A percentile compares a stretch with the other conserved stretches of the same genome.
Evolutionary conservation across 176 grass and related monocot genomes (phyloP).

Genomic region (Raddia guianensis): DNA sequence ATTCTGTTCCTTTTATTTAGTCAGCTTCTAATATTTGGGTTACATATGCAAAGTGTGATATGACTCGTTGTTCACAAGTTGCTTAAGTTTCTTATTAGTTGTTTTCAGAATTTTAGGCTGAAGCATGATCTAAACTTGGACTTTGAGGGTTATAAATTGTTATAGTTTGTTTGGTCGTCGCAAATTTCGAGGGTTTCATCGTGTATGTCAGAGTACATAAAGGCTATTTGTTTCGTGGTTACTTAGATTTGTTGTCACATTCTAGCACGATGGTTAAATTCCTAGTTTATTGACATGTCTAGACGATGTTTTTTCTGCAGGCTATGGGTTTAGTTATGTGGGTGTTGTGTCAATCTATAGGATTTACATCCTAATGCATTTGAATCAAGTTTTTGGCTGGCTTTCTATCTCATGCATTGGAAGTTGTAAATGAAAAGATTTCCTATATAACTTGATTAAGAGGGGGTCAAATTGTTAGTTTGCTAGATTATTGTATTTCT

Average conservation of each 20-base stretch:
- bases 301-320: not conserved
- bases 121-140: no score
- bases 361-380: slow-evolving; percentile 19
- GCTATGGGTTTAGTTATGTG: slow-evolving; percentile 1
- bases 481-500: slow-evolving; percentile 14
- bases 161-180: not conserved
- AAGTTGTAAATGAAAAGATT: slow-evolving; percentile 10
- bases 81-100: no score
- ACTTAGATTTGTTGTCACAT: slow-evolving; percentile 15
- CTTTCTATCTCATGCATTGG: not conserved
- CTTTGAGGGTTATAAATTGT: no score
- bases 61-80: no score
- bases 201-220: not conserved
- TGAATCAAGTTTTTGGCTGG: slow-evolving; percentile 14
- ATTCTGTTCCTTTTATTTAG: not conserved
- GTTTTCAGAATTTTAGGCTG: no score
- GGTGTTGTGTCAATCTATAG: not conserved
- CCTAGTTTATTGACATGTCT: not conserved
- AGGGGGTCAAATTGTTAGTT: not conserved
- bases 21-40: not conserved
- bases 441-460: not conserved
- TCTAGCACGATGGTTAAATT: not conserved
- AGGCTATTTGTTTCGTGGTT: not conserved
- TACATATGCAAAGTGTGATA: not conserved
- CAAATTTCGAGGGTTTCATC: not conserved